A percentile compares a stretch with the other conserved stretches of the same genome.
phyloP scores from a whole-genome alignment of 768 basidiomycete species.

The Suillus plorans region DNA sequence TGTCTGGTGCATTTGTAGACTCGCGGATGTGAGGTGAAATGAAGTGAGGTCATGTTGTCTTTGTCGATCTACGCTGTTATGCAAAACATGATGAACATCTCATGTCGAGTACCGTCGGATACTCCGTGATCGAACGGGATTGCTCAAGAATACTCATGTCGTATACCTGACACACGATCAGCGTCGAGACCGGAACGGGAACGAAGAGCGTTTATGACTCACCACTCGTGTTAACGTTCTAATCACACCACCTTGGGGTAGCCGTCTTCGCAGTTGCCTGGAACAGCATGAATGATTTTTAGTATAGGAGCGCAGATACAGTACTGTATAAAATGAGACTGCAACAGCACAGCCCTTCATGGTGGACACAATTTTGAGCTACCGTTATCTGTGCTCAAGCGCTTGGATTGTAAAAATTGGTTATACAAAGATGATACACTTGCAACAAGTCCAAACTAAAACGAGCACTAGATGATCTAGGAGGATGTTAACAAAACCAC shows the following conservation, averaged over 20 bases:
- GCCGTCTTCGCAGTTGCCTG: neutral
- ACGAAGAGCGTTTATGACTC: neutral
- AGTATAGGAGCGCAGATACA: neutral
- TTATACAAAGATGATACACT: neutral
- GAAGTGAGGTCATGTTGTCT: too few species aligned
- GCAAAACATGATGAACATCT: too few species aligned
- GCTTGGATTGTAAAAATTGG: neutral
- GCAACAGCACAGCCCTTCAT: neutral
- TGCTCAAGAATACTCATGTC: neutral
- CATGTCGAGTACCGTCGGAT: too few species aligned
- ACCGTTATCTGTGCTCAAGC: neutral
- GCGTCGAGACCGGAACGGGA: neutral
- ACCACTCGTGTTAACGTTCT: neutral
- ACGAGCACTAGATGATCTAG: neutral
- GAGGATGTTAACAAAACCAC: slow-evolving; percentile 1
- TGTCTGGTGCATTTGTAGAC: too few species aligned
- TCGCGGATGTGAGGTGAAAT: too few species aligned
- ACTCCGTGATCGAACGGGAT: neutral
- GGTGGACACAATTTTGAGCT: neutral
- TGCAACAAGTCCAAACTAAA: neutral
- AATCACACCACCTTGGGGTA: neutral
- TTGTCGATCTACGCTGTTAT: too few species aligned
- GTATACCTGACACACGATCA: neutral
- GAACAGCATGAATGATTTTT: neutral
- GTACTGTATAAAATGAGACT: neutral